Conservation (phyloP, 441 rosid species). For the Euphorbia corollata region DNA sequence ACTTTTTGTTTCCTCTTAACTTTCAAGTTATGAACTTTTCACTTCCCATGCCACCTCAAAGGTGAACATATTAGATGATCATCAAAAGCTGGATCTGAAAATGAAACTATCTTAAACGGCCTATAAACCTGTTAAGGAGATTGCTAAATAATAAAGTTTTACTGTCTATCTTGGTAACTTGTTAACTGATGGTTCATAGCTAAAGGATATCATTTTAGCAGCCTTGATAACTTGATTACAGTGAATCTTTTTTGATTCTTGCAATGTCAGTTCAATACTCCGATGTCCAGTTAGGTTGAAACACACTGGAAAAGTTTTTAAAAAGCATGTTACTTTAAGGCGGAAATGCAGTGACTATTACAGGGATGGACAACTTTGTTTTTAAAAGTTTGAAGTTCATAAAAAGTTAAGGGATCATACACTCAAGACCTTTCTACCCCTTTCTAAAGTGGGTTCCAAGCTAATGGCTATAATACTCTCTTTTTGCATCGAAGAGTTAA, state of each 20-base stretch:
- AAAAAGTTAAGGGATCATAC: conserved; percentile 5
- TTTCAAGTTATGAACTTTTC: conserved; percentile 22
- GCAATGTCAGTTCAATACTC: conserved; percentile 24
- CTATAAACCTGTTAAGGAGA: neutral
- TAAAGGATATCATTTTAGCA: conserved; percentile 4
- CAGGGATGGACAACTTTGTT: neutral
- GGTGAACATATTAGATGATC: conserved; percentile 26
- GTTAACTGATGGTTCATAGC: neutral
- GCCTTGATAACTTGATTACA: conserved; percentile 19
- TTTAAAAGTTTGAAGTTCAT: conserved; percentile 1
- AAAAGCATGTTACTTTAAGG: conserved; percentile 25
- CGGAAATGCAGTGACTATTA: conserved; percentile 19
- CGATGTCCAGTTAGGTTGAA: conserved; percentile 17
- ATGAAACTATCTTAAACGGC: conserved; percentile 10
- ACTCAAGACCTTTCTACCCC: neutral
- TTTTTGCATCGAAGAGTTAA: neutral
- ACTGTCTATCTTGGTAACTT: neutral
- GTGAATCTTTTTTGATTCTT: conserved; percentile 23
- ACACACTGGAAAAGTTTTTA: conserved; percentile 18
- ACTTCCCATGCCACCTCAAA: conserved; percentile 22
- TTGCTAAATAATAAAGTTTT: neutral
- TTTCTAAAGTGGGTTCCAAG: neutral
- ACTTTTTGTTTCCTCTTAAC: conserved; percentile 7
- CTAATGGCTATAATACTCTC: neutral
- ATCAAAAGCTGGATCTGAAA: conserved; percentile 27